A percentile compares a stretch with the other conserved stretches of the same genome.
phyloP scores from a whole-genome alignment of 192 early-diverging fungal species.

The Rhizophagus prolifer region DNA sequence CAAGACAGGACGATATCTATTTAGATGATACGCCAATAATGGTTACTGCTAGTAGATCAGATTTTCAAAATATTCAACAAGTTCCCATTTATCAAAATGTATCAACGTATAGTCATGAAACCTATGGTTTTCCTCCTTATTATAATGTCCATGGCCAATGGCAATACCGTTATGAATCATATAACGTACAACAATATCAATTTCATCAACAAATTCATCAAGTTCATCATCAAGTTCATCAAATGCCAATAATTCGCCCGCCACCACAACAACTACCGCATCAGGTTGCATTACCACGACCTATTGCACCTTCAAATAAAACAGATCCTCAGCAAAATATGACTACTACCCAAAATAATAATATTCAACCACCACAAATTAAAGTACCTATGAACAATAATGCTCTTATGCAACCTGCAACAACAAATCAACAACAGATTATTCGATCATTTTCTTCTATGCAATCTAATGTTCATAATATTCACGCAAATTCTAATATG shows the following conservation, averaged over 20 bases:
- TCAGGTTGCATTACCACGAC: background rate
- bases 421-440: background rate
- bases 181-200: background rate
- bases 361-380: too few relatives aligned
- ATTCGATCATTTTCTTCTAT: background rate
- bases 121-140: background rate
- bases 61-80: background rate
- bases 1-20: background rate
- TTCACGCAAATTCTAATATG: background rate
- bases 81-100: background rate
- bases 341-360: background rate
- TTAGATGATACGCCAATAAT: background rate
- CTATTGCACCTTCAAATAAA: background rate
- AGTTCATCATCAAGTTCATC: background rate
- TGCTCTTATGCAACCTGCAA: too few relatives aligned
- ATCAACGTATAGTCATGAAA: background rate
- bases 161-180: background rate
- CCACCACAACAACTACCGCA: background rate
- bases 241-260: too few relatives aligned
- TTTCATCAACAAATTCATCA: background rate
- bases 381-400: too few relatives aligned
- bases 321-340: background rate
- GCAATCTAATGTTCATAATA: background rate
- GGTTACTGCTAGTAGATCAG: too few relatives aligned
- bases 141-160: background rate